phyloP scores from a whole-genome alignment of 768 basidiomycete species.

The Auriscalpium orientale region DNA sequence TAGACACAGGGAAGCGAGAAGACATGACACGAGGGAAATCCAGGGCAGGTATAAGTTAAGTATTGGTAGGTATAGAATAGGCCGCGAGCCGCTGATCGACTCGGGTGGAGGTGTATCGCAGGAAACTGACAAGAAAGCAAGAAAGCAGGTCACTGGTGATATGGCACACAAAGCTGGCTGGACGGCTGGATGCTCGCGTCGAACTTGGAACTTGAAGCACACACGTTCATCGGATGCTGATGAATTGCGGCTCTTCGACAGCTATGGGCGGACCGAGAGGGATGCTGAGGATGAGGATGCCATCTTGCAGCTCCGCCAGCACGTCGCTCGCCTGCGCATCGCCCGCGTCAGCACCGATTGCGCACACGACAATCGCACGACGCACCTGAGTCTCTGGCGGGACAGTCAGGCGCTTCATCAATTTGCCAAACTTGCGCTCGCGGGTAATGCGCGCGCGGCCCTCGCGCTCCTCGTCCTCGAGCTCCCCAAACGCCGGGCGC shows the following conservation, averaged over 20 bases:
- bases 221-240: slow-evolving; percentile 30
- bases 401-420: slow-evolving; percentile 45
- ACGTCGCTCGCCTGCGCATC: slow-evolving; percentile 44
- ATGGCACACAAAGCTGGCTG: too few relatives aligned
- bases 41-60: too few relatives aligned
- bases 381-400: slow-evolving; percentile 50
- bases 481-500: slow-evolving; percentile 32
- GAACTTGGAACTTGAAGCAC: too few relatives aligned
- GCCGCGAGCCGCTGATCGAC: too few relatives aligned
- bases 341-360: slow-evolving; percentile 15
- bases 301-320: slow-evolving; percentile 48
- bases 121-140: too few relatives aligned
- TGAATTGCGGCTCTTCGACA: slow-evolving; percentile 40
- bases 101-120: too few relatives aligned
- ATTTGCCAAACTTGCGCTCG: slow-evolving; percentile 49
- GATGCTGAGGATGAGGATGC: slow-evolving; percentile 51
- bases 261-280: slow-evolving; percentile 38
- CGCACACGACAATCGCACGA: slow-evolving; percentile 13
- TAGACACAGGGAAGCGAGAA: too few relatives aligned
- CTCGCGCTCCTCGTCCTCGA: slow-evolving; percentile 14
- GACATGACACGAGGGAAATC: too few relatives aligned
- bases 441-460: slow-evolving; percentile 26
- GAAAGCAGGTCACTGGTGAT: too few relatives aligned
- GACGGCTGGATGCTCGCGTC: too few relatives aligned
- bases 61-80: too few relatives aligned